A percentile compares a stretch with the other conserved stretches of the same genome.
Conservation (phyloP, 495 filamentous ascomycete genomes). For the Rhizodiscina lignyota region DNA sequence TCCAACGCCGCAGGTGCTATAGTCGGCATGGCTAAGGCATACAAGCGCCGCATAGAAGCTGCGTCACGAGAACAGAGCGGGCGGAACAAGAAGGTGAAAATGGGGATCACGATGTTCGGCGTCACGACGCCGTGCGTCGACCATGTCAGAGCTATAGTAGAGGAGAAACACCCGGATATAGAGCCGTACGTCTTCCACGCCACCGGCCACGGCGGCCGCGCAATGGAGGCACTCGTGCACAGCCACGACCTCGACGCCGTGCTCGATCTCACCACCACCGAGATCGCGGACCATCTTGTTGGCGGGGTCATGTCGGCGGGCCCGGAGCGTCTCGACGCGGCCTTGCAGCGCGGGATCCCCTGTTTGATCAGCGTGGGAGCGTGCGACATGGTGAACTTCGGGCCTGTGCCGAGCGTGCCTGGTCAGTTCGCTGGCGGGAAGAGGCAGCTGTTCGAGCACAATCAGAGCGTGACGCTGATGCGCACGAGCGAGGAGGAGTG, state of each 20-base stretch:
- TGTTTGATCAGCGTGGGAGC: slow-evolving; percentile 48
- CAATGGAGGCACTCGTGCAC: slow-evolving; percentile 45
- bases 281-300: slow-evolving; percentile 43
- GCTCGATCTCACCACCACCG: slow-evolving; percentile 52
- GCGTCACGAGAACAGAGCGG: background rate
- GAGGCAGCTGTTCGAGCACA: slow-evolving; percentile 48
- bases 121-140: slow-evolving; percentile 50
- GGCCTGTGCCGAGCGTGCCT: slow-evolving; percentile 36
- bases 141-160: slow-evolving; percentile 28
- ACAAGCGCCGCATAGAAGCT: slow-evolving; percentile 15
- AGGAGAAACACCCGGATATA: slow-evolving; percentile 19
- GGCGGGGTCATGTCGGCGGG: slow-evolving; percentile 47
- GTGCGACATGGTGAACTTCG: slow-evolving; percentile 55
- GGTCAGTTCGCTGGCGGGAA: slow-evolving; percentile 24
- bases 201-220: slow-evolving; percentile 46
- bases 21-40: slow-evolving; percentile 34
- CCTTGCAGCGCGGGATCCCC: slow-evolving; percentile 36
- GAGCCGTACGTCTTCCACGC: slow-evolving; percentile 55
- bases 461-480: slow-evolving; percentile 47
- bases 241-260: slow-evolving; percentile 41
- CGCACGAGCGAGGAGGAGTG: slow-evolving; percentile 39
- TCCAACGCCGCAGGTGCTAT: slow-evolving; percentile 44
- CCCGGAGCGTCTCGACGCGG: slow-evolving; percentile 32
- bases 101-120: slow-evolving; percentile 59
- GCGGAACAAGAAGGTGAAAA: slow-evolving; percentile 21